phyloP scores from a whole-genome alignment of 2,329 filamentous ascomycete genomes.

The Aspergillus cejpii region DNA sequence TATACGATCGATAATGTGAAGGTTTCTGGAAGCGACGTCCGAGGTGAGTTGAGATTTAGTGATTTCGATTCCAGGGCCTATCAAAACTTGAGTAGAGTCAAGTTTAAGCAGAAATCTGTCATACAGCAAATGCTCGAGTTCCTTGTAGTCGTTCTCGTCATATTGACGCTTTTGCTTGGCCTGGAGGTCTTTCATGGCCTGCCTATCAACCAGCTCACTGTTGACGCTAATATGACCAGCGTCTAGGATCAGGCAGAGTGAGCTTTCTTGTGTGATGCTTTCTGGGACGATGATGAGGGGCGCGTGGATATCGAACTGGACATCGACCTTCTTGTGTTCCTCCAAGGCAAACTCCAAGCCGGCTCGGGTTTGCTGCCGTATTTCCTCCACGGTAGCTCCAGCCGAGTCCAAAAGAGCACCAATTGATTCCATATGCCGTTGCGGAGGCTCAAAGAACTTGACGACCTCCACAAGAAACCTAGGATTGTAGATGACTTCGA shows the following conservation, averaged over 20 bases:
- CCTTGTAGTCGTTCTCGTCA: constrained; percentile 79
- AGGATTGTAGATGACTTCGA: constrained; percentile 97
- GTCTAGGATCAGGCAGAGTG: constrained; percentile 87
- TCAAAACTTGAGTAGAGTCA: constrained; percentile 88
- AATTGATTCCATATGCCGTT: constrained; percentile 98
- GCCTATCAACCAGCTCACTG: constrained; percentile 86
- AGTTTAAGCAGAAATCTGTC: constrained; percentile 93
- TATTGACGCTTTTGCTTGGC: constrained; percentile 83
- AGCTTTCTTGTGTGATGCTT: constrained; percentile 72
- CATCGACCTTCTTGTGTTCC: constrained; percentile 97
- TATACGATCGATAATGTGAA: constrained; percentile 93
- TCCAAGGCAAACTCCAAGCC: constrained; percentile 93
- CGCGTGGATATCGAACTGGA: constrained; percentile 88
- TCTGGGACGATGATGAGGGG: constrained; percentile 95
- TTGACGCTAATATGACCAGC: constrained; percentile 92
- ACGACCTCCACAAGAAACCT: constrained; percentile 83
- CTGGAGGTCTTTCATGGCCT: constrained; percentile 83
- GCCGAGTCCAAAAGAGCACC: constrained; percentile 91
- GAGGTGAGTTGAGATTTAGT: constrained; percentile 74
- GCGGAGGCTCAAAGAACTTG: constrained; percentile 93
- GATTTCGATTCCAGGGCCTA: constrained; percentile 85
- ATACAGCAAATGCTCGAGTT: constrained; percentile 90
- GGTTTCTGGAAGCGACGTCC: constrained; percentile 59
- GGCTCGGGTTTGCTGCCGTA: constrained; percentile 90
- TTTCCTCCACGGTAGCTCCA: constrained; percentile 87